Percentiles rank a stretch among this genome's conserved stretches.
Evolutionary conservation across 768 basidiomycete genomes (phyloP).

Genomic region (Tephrocybe rancida): DNA sequence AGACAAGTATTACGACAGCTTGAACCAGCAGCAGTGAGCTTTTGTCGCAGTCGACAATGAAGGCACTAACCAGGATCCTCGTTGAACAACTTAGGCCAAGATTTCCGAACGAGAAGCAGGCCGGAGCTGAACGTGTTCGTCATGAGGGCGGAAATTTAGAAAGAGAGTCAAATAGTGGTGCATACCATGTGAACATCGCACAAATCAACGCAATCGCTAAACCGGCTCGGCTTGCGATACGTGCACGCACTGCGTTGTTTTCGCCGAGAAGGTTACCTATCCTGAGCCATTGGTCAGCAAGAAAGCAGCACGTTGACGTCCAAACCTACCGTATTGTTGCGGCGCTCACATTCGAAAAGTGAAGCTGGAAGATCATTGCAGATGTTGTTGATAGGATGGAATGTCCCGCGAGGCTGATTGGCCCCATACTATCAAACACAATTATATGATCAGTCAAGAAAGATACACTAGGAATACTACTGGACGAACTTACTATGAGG

Average conservation of each 20-base stretch:
- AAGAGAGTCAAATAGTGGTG: no score
- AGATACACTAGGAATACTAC: slow-evolving; percentile 11
- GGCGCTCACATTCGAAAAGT: slow-evolving; percentile 79
- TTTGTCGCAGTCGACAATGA: neutral
- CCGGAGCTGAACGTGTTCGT: neutral
- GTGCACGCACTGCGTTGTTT: slow-evolving; percentile 13
- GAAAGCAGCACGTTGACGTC: neutral
- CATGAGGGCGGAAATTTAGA: neutral
- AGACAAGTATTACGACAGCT: slow-evolving; percentile 61
- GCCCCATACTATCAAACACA: slow-evolving; percentile 57
- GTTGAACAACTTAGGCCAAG: slow-evolving; percentile 77
- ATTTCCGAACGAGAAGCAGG: slow-evolving; percentile 51
- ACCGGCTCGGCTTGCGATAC: slow-evolving; percentile 44
- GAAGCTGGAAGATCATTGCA: slow-evolving; percentile 77
- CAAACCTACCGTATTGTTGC: slow-evolving; percentile 72
- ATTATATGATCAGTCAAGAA: neutral
- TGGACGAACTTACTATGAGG: slow-evolving; percentile 39
- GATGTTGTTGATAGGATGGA: slow-evolving; percentile 77
- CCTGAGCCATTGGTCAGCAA: neutral
- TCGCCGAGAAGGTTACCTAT: slow-evolving; percentile 8
- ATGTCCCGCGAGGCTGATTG: slow-evolving; percentile 80
- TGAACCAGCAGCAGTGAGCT: slow-evolving; percentile 1
- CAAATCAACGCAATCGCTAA: slow-evolving; percentile 45
- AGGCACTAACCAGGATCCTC: slow-evolving; percentile 52
- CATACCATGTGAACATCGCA: neutral